phyloP scores from a whole-genome alignment of 805 yeast genomes.

The Teunomyces cretensis region DNA sequence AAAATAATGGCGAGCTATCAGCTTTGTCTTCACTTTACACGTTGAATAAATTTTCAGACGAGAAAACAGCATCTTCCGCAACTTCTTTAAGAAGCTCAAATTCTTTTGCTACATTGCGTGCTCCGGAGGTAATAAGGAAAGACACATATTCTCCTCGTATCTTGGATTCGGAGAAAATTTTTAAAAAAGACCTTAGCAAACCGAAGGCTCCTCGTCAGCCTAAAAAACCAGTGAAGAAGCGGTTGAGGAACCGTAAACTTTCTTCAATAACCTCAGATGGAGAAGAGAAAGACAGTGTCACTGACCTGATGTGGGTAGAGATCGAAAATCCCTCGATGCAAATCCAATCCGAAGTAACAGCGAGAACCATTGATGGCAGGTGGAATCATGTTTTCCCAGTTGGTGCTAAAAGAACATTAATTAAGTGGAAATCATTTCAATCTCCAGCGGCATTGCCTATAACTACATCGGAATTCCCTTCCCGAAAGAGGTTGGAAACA shows the following conservation, averaged over 20 bases:
- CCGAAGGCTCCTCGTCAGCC: not conserved
- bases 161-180: not conserved
- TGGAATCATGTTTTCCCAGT: constrained; percentile 92
- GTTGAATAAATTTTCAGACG: constrained; percentile 31
- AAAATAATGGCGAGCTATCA: constrained; percentile 25
- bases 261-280: constrained; percentile 1
- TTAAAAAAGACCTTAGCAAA: not conserved
- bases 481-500: constrained; percentile 60
- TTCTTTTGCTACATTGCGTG: constrained; percentile 2
- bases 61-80: constrained; percentile 7
- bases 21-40: constrained; percentile 40
- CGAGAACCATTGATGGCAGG: constrained; percentile 60
- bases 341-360: constrained; percentile 50
- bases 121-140: not conserved
- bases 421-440: constrained; percentile 91
- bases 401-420: constrained; percentile 59
- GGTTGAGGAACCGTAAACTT: not conserved
- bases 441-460: constrained; percentile 93
- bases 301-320: constrained; percentile 31
- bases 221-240: not conserved
- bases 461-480: constrained; percentile 76
- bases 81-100: constrained; percentile 8
- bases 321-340: constrained; percentile 73
- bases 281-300: not conserved
- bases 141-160: not conserved